Conservation (phyloP, 2,329 filamentous ascomycete genomes). For the Parastagonospora avenae region DNA sequence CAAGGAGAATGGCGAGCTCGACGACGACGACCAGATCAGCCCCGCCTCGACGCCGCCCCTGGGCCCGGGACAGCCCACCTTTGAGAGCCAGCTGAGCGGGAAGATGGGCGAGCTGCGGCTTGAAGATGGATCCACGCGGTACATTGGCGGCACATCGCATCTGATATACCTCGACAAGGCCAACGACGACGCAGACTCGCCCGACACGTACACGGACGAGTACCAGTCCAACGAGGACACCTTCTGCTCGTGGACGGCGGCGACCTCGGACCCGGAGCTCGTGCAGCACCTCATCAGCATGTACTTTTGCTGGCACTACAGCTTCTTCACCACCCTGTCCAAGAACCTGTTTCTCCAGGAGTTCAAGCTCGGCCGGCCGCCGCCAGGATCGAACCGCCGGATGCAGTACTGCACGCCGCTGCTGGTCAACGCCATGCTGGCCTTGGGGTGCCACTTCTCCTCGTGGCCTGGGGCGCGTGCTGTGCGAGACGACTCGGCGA, state of each 20-base stretch:
- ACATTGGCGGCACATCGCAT: constrained; percentile 93
- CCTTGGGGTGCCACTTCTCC: constrained; percentile 92
- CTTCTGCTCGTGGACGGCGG: constrained; percentile 83
- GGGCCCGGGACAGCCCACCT: constrained; percentile 43
- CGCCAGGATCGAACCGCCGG: constrained; percentile 52
- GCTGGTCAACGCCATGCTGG: constrained; percentile 91
- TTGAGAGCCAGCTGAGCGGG: constrained; percentile 82
- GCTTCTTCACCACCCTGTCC: constrained; percentile 90
- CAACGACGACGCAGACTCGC: constrained; percentile 37
- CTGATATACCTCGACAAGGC: constrained; percentile 71
- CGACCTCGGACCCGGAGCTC: constrained; percentile 78
- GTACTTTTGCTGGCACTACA: constrained; percentile 99
- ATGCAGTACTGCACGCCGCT: constrained; percentile 85
- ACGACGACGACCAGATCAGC: constrained; percentile 48
- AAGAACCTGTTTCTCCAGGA: constrained; percentile 86
- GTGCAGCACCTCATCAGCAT: constrained; percentile 90
- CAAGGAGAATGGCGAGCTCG: constrained; percentile 54
- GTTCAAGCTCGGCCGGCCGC: constrained; percentile 73
- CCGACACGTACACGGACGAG: constrained; percentile 47
- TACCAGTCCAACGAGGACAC: constrained; percentile 67
- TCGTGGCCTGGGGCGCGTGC: constrained; percentile 73
- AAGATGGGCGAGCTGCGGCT: constrained; percentile 92
- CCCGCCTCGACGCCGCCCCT: constrained; percentile 42
- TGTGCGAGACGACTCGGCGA: constrained; percentile 74
- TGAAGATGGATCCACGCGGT: constrained; percentile 85